Evolutionary conservation across 345 rosid species (phyloP).

Genomic region (Zanthoxylum bungeanum): DNA sequence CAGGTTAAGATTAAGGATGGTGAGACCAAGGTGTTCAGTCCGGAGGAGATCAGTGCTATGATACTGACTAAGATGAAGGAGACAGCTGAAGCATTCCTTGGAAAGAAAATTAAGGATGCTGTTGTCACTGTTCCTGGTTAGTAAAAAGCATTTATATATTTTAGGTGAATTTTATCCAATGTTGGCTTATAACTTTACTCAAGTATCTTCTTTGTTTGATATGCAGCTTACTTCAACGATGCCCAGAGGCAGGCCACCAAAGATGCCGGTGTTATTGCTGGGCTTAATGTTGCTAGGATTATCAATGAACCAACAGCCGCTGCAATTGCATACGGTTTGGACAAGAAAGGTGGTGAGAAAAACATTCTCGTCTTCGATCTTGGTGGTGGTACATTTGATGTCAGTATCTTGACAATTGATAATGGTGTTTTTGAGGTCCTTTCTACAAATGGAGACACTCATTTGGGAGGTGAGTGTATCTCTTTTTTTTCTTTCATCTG

Average conservation of each 20-base stretch:
- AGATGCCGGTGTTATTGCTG: constrained; percentile 95
- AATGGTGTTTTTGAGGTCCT: constrained; percentile 98
- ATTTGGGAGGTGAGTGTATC: constrained; percentile 80
- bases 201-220: constrained; percentile 2
- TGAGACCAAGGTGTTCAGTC: constrained; percentile 91
- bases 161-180: neutral
- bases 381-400: constrained; percentile 99
- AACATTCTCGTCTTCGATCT: constrained; percentile 97
- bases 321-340: constrained; percentile 95
- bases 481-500: neutral
- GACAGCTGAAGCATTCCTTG: constrained; percentile 96
- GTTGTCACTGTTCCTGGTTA: constrained; percentile 98
- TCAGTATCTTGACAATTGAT: constrained; percentile 90
- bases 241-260: constrained; percentile 99
- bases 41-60: constrained; percentile 98
- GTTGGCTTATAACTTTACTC: neutral
- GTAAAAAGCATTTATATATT: constrained; percentile 14
- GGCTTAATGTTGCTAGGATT: constrained; percentile 93
- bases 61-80: constrained; percentile 90
- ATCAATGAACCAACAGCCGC: constrained; percentile 99
- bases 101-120: constrained; percentile 98
- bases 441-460: constrained; percentile 96
- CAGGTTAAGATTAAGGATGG: constrained; percentile 91
- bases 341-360: constrained; percentile 97
- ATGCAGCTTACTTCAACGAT: constrained; percentile 94